Conservation (phyloP, 441 rosid genomes). For the Raphanus hybrid region DNA sequence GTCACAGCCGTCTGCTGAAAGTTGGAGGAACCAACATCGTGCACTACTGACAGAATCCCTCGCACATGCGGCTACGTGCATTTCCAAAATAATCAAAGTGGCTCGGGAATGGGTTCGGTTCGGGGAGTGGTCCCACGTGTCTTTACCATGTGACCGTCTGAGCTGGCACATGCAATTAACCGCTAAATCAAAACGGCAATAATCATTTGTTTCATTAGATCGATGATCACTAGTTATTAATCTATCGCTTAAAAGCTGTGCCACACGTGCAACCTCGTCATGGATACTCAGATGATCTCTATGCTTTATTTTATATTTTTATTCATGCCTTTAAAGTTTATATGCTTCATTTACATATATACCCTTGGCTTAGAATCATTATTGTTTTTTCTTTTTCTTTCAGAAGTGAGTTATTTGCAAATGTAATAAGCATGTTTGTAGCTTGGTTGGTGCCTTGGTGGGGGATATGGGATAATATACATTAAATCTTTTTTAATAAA, state of each 20-base stretch:
- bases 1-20: slow-evolving; percentile 4
- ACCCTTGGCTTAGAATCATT: not conserved
- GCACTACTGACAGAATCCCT: slow-evolving; percentile 16
- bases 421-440: slow-evolving; percentile 4
- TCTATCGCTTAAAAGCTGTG: slow-evolving; percentile 40
- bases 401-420: not conserved
- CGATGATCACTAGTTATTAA: slow-evolving; percentile 23
- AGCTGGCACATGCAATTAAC: slow-evolving; percentile 71
- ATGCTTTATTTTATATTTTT: slow-evolving; percentile 7
- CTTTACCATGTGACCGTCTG: slow-evolving; percentile 56
- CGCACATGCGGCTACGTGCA: slow-evolving; percentile 53
- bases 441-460: not conserved
- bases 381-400: not conserved
- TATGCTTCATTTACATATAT: not conserved
- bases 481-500: too few species aligned
- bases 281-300: slow-evolving; percentile 31
- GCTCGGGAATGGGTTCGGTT: slow-evolving; percentile 32
- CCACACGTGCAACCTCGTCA: slow-evolving; percentile 45
- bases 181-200: slow-evolving; percentile 36
- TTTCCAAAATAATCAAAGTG: slow-evolving; percentile 31
- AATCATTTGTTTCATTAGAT: slow-evolving; percentile 41
- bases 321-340: not conserved
- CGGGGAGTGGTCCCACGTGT: slow-evolving; percentile 42
- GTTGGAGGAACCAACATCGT: slow-evolving; percentile 25
- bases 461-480: not conserved